These are phyloP conservation scores for Didymosphaeria variabile DNA, from an alignment of 2,329 filamentous ascomycete species.

Conservation along the genomic window DNA sequence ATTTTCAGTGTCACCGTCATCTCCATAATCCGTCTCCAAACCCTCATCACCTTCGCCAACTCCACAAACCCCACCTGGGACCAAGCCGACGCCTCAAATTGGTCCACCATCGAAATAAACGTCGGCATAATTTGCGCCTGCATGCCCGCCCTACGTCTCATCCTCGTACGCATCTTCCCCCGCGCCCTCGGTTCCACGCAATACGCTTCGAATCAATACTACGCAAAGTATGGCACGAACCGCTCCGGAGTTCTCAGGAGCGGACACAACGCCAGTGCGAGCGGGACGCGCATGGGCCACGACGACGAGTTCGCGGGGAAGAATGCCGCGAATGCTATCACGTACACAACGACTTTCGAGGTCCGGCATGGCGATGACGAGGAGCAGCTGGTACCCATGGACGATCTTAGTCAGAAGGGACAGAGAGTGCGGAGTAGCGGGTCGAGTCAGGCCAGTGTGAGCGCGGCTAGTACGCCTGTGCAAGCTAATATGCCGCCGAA, in stretches of 20 bases:
- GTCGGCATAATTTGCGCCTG: conserved; percentile 57
- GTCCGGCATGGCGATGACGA: conserved; percentile 30
- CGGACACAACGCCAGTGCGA: conserved; percentile 15
- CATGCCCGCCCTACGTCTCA: conserved; percentile 53
- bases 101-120: conserved; percentile 55
- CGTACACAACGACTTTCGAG: conserved; percentile 30
- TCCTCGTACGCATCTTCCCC: conserved; percentile 51
- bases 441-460: conserved; percentile 25
- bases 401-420: conserved; percentile 24
- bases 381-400: conserved; percentile 28
- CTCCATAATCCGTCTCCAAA: conserved; percentile 55
- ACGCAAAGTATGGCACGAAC: conserved; percentile 24
- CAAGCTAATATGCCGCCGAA: background rate
- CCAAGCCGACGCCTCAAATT: conserved; percentile 51
- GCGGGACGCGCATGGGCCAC: conserved; percentile 5
- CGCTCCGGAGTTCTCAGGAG: conserved; percentile 3
- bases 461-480: conserved; percentile 4
- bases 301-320: background rate
- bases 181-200: conserved; percentile 47
- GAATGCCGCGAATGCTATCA: conserved; percentile 20
- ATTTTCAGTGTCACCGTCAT: conserved; percentile 53
- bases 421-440: conserved; percentile 20
- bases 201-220: conserved; percentile 22
- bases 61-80: conserved; percentile 55
- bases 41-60: conserved; percentile 53